Conservation (phyloP, 768 basidiomycete species). For the Trametes coccinea region DNA sequence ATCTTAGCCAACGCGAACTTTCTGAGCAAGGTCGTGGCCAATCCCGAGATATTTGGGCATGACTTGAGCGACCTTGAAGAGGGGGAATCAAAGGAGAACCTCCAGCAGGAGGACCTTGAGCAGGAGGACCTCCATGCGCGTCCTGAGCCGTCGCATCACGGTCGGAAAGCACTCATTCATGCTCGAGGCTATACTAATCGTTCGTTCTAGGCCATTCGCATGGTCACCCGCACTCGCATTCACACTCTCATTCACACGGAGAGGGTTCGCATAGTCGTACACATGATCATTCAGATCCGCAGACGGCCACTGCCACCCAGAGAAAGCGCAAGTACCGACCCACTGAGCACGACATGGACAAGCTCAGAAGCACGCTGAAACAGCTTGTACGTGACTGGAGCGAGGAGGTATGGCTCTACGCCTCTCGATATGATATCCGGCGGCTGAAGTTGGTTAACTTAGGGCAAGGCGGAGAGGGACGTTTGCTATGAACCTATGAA, state of each 20-base stretch:
- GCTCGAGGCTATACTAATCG: no score
- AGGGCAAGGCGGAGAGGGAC: constrained; percentile 81
- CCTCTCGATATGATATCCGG: background rate
- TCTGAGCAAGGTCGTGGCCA: constrained; percentile 66
- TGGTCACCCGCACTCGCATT: constrained; percentile 26
- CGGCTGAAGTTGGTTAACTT: background rate
- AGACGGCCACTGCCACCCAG: constrained; percentile 22
- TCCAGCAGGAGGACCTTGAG: background rate
- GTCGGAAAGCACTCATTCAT: background rate
- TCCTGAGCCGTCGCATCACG: background rate
- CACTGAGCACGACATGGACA: constrained; percentile 83
- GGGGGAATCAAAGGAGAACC: constrained; percentile 15
- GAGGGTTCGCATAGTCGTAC: constrained; percentile 35
- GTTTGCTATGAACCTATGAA: constrained; percentile 81
- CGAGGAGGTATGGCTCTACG: constrained; percentile 53
- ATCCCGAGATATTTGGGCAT: constrained; percentile 81
- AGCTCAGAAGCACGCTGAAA: constrained; percentile 87
- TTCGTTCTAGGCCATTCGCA: constrained; percentile 24
- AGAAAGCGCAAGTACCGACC: constrained; percentile 44
- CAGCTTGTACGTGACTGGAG: constrained; percentile 96
- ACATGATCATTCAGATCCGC: constrained; percentile 19
- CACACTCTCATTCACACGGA: constrained; percentile 29
- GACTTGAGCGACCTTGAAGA: constrained; percentile 37
- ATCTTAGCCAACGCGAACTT: constrained; percentile 83
- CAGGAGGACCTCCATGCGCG: background rate